Evolutionary conservation across 2,329 filamentous ascomycete genomes (phyloP).

Genomic region (Emmonsia crescens): DNA sequence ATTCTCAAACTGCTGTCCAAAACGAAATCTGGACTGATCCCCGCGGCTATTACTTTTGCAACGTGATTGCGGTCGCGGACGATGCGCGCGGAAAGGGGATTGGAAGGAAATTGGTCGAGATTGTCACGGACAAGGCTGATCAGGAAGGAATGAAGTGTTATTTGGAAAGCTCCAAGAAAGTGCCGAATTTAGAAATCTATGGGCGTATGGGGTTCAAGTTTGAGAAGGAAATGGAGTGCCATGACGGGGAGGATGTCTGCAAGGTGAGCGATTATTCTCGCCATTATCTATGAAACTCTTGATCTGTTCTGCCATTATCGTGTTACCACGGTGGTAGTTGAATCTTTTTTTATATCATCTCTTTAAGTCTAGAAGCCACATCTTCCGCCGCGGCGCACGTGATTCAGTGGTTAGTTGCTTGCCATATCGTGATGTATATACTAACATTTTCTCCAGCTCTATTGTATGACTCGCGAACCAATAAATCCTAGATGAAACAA

Average conservation of each 20-base stretch:
- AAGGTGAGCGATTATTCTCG: slow-evolving; percentile 3
- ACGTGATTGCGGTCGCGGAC: slow-evolving; percentile 60
- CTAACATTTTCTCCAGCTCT: slow-evolving; percentile 7
- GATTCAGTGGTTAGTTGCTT: neutral
- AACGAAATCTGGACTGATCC: slow-evolving; percentile 53
- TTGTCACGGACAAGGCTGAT: slow-evolving; percentile 54
- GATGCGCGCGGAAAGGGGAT: slow-evolving; percentile 56
- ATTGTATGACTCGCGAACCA: slow-evolving; percentile 14
- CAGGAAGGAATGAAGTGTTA: slow-evolving; percentile 55
- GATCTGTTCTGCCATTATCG: neutral
- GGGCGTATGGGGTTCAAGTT: slow-evolving; percentile 58
- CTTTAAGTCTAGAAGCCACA: neutral
- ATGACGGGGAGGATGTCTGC: slow-evolving; percentile 53
- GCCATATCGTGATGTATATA: neutral
- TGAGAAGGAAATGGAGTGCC: slow-evolving; percentile 51
- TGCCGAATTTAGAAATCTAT: slow-evolving; percentile 62
- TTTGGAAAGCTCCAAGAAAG: slow-evolving; percentile 56
- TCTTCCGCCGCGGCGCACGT: neutral
- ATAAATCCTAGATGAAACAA: neutral
- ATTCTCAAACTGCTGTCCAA: slow-evolving; percentile 52
- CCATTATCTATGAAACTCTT: neutral
- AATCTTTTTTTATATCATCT: neutral
- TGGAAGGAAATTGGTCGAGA: slow-evolving; percentile 52
- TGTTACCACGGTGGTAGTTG: neutral
- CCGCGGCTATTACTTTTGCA: slow-evolving; percentile 64